Percentiles rank a stretch among this genome's conserved stretches.
phyloP scores from a whole-genome alignment of 768 basidiomycete genomes.

The Nidularia pulvinata region DNA sequence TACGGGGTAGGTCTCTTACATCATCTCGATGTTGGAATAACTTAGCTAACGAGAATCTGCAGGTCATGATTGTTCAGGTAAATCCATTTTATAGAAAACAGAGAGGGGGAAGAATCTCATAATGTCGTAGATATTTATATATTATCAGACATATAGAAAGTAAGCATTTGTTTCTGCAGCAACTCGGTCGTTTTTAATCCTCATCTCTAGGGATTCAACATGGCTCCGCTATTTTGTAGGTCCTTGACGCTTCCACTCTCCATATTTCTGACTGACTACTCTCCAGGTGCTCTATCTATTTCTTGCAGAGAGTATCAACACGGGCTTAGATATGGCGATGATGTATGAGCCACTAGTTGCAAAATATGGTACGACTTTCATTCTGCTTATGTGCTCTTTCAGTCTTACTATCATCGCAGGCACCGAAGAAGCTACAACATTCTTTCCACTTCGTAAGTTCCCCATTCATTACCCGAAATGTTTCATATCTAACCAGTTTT shows the following conservation, averaged over 20 bases:
- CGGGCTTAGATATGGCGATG: conserved; percentile 28
- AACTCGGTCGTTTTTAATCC: background rate
- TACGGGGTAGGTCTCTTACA: conserved; percentile 22
- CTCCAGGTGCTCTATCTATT: conserved; percentile 28
- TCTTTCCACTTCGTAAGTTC: conserved; percentile 23
- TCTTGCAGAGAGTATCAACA: conserved; percentile 32
- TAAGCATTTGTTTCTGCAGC: conserved; percentile 4
- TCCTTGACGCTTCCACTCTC: background rate
- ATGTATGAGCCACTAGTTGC: conserved; percentile 38
- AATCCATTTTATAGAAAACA: too few relatives aligned
- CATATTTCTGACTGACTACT: background rate
- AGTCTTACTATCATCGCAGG: conserved; percentile 1
- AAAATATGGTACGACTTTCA: conserved; percentile 21
- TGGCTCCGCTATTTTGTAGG: conserved; percentile 31
- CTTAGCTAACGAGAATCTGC: too few relatives aligned
- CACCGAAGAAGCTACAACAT: conserved; percentile 14
- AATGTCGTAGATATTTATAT: conserved; percentile 21
- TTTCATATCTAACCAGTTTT: background rate
- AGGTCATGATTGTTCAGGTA: too few relatives aligned
- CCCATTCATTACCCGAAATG: background rate
- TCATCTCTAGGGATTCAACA: conserved; percentile 19
- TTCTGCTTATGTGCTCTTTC: background rate
- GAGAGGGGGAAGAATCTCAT: too few relatives aligned
- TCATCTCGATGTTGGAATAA: background rate
- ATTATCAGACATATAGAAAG: conserved; percentile 33